A percentile compares a stretch with the other conserved stretches of the same genome.
Evolutionary conservation across 208 protist genomes (phyloP).

Genomic region (Blastocrithidia nonstop): DNA sequence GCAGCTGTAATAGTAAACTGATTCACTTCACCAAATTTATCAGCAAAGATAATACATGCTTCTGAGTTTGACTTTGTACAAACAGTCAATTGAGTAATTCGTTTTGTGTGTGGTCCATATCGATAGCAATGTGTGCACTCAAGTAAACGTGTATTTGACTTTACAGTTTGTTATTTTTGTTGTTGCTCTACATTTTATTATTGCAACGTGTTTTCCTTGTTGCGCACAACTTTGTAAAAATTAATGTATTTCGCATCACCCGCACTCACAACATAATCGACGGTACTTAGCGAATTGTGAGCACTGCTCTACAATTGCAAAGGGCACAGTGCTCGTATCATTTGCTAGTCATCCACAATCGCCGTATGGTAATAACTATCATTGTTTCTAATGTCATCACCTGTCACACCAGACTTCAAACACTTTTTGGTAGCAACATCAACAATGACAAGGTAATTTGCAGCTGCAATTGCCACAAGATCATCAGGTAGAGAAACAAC

Average conservation of each 20-base stretch:
- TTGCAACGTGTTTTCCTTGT: conserved; percentile 20
- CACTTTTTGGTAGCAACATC: conserved; percentile 4
- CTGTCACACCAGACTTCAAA: background rate
- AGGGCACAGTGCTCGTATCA: conserved; percentile 47
- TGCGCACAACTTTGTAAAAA: conserved; percentile 42
- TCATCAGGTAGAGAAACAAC: too few species aligned
- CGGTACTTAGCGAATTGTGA: too few species aligned
- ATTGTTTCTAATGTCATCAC: background rate
- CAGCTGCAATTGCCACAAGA: too few species aligned
- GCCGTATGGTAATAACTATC: conserved; percentile 12
- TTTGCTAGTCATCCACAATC: conserved; percentile 50
- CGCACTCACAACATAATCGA: conserved; percentile 50
- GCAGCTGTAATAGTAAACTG: too few species aligned
- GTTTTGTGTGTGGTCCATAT: conserved; percentile 71
- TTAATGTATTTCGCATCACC: conserved; percentile 70
- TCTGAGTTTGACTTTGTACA: conserved; percentile 11
- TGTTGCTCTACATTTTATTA: conserved; percentile 7
- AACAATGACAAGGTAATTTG: too few species aligned
- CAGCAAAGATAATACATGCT: conserved; percentile 58
- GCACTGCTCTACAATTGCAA: conserved; percentile 40
- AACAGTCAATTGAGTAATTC: conserved; percentile 29
- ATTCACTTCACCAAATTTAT: conserved; percentile 85
- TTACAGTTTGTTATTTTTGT: conserved; percentile 6
- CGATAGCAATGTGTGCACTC: conserved; percentile 25
- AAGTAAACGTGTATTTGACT: background rate